Evolutionary conservation across 1,139 yeast genomes (phyloP).

Genomic region (Debaryomyces udenii): DNA sequence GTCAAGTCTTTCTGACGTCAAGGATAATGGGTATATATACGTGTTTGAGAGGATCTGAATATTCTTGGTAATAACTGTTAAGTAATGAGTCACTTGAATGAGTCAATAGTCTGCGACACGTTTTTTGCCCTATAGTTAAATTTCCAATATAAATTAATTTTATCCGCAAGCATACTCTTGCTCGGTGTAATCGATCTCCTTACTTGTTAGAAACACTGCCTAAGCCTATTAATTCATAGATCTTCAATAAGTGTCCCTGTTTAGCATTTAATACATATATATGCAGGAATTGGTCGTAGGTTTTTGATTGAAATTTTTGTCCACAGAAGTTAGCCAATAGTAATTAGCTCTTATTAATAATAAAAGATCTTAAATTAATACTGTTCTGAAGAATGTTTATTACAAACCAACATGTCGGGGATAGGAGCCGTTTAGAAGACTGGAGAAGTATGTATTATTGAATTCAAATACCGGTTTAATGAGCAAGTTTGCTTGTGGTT

Average conservation of each 20-base stretch:
- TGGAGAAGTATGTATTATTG: conserved; percentile 68
- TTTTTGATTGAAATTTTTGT: conserved; percentile 1
- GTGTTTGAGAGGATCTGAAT: conserved; percentile 34
- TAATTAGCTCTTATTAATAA: conserved; percentile 1
- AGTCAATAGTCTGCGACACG: conserved; percentile 4
- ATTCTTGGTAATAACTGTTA: not conserved
- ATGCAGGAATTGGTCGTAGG: conserved; percentile 2
- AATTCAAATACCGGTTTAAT: too few species aligned
- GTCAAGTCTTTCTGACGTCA: conserved; percentile 61
- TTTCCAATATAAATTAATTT: too few species aligned
- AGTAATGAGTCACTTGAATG: conserved; percentile 4
- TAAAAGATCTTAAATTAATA: not conserved
- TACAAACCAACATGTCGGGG: conserved; percentile 80
- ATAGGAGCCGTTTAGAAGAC: conserved; percentile 80
- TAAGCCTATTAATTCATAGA: not conserved
- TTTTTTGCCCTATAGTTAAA: not conserved
- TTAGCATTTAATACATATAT: not conserved
- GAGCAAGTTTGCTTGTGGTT: too few species aligned
- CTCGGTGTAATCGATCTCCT: too few species aligned
- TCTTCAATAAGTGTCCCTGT: not conserved
- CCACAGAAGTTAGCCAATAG: conserved; percentile 4
- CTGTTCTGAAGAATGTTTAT: conserved; percentile 60
- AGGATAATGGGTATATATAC: conserved; percentile 65
- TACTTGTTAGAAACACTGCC: too few species aligned
- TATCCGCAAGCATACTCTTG: too few species aligned